Base-by-base conservation (phyloP, 179 eudicot genomes). In the Patellifolia procumbens region DNA sequence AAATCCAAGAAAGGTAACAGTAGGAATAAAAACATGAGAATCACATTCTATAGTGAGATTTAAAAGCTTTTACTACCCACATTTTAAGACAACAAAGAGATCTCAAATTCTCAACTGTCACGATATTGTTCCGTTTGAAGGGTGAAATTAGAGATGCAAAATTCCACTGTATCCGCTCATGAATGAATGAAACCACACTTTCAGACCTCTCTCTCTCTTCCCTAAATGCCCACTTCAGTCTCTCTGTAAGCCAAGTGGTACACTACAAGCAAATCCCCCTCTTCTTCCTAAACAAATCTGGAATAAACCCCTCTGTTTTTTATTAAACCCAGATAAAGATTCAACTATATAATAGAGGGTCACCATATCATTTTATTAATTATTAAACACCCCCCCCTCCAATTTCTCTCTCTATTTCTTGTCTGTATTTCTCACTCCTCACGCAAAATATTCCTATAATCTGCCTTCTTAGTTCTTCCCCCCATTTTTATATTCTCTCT, bases 391-490 rank as follows among this genome's bases (percentile, higher is more conserved):
- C 19, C 22, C n/a, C n/a, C n/a, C n/a, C n/a, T n/a, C n/a, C n/a
- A n/a, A n/a, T 3, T 20, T 42, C 22, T 37, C 69, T 4, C 31
- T 35, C 16, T 37, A 12, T 4, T 70, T 37, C 15, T 73, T 28
- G 65, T 66, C 56, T 60, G 78, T 58, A 42, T 68, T 48, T 79
- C 64, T 75, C 82, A 39, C 48, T 59, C 70, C 24, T 69, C 79
- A 71, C 79, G 49, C 83, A 73, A 81, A 80, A 71, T 76, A 80
- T 80, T 80, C 72, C 37, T 49, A 71, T 42, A 70, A 69, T 76
- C 74, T 56, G 68, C 61, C 26, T 59, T n/a, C 19, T 28, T 34
- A 15, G 66, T 39, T 51, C 64, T 64, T 43, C 76, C 45, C 61
- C 56, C 49, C 15, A 49, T 51, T 46, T 34, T 76, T 73, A 64